Evolutionary conservation across 225 moss, liverwort and hornwort genomes (phyloP).

Genomic region (Sphagnum contortum): DNA sequence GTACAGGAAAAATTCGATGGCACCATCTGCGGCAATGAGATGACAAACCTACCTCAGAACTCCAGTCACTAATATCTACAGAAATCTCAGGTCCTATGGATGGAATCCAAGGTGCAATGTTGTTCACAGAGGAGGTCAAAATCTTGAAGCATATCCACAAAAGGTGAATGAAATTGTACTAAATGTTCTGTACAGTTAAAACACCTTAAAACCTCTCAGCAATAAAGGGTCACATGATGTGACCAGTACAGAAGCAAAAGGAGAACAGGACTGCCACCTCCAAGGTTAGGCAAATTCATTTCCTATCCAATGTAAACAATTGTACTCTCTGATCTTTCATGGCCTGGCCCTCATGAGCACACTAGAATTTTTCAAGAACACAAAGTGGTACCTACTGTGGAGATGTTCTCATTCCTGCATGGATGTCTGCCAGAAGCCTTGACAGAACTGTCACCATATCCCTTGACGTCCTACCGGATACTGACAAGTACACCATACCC

Average conservation of each 20-base stretch:
- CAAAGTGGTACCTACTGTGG: conserved; percentile 40
- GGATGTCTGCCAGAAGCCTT: conserved; percentile 48
- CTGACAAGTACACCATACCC: conserved; percentile 74
- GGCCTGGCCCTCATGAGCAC: no score
- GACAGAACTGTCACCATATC: conserved; percentile 43
- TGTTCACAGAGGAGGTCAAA: no score
- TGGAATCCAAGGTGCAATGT: no score
- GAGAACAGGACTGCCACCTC: no score
- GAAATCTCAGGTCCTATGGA: neutral
- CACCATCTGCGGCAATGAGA: conserved; percentile 63
- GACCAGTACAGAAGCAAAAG: no score
- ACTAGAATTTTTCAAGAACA: no score
- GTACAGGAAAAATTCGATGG: conserved; percentile 77
- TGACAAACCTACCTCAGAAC: neutral
- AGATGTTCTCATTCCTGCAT: conserved; percentile 34
- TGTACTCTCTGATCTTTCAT: no score
- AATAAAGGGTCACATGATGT: neutral
- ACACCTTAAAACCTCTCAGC: neutral
- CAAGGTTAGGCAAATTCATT: no score
- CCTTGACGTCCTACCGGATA: conserved; percentile 31
- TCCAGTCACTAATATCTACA: neutral
- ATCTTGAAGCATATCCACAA: no score
- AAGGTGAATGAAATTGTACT: no score
- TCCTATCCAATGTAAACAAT: no score
- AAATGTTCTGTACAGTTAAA: neutral